These are phyloP conservation scores for Albatrellus sp. DNA, from an alignment of 1,284 basidiomycete species.

Conservation along the genomic window DNA sequence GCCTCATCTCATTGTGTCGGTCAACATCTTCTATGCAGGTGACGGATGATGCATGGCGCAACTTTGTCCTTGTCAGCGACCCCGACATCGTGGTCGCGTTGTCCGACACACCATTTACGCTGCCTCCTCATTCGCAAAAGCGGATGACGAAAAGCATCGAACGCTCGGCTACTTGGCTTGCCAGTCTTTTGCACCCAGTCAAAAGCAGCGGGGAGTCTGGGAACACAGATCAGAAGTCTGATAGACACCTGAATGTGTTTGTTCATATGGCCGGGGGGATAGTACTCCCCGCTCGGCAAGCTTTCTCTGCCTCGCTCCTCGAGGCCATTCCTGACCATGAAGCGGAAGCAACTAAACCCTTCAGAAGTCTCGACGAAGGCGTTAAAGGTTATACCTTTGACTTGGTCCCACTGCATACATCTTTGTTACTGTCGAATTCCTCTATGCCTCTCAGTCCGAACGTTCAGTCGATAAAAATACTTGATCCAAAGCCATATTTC, in stretches of 20 bases:
- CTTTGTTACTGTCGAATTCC: conserved; percentile 8
- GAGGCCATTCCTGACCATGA: conserved; percentile 48
- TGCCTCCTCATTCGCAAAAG: conserved; percentile 56
- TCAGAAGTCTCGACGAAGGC: conserved; percentile 50
- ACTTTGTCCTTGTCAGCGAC: conserved; percentile 34
- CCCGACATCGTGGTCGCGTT: conserved; percentile 67
- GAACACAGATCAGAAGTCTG: too few species aligned
- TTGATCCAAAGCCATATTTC: conserved; percentile 6
- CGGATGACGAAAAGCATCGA: conserved; percentile 64
- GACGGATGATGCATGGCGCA: conserved; percentile 38
- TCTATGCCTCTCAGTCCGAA: background rate
- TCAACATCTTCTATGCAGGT: conserved; percentile 28
- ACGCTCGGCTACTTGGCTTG: conserved; percentile 51
- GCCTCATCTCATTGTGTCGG: background rate
- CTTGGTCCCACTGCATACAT: conserved; percentile 38
- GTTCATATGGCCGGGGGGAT: conserved; percentile 58
- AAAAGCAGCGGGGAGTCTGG: background rate
- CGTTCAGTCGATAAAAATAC: background rate
- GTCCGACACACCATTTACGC: conserved; percentile 54
- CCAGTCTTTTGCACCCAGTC: conserved; percentile 27
- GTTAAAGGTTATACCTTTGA: conserved; percentile 59
- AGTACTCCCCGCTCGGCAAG: conserved; percentile 39
- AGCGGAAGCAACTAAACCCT: conserved; percentile 34
- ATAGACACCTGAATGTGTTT: conserved; percentile 33
- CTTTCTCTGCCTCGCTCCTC: conserved; percentile 46